Evolutionary conservation across 148 eudicot genomes (phyloP).

Genomic region (Vaccinium darrowii): DNA sequence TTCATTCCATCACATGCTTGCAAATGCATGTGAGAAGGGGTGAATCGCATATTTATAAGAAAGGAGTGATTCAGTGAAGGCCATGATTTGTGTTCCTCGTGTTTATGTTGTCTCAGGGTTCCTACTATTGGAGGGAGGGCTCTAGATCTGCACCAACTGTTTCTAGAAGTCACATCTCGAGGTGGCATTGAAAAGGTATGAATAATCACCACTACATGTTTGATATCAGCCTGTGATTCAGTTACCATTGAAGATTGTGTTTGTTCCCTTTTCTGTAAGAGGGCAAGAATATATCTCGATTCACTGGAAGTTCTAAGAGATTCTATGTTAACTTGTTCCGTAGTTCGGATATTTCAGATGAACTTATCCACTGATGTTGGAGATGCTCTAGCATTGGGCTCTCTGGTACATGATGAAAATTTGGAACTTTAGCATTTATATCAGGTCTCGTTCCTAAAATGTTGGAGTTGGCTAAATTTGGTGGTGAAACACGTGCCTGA

Average conservation of each 20-base stretch:
- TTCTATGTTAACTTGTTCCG: not conserved
- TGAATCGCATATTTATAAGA: not conserved
- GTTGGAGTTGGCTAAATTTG: not conserved
- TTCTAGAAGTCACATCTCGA: constrained; percentile 81
- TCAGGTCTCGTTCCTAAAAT: not conserved
- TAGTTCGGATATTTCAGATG: not conserved
- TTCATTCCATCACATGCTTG: no score
- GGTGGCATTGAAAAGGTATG: constrained; percentile 86
- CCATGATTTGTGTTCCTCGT: not conserved
- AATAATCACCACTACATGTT: not conserved
- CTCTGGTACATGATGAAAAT: not conserved
- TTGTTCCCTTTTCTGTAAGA: not conserved
- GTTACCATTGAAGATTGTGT: not conserved
- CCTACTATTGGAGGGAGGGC: constrained; percentile 59
- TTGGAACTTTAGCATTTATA: not conserved
- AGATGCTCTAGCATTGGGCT: not conserved
- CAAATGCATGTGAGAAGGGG: not conserved
- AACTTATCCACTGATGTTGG: not conserved
- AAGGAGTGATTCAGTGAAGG: not conserved
- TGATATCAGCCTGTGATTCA: not conserved
- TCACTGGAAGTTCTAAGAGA: not conserved
- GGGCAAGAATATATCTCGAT: not conserved
- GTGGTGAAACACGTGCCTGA: not conserved
- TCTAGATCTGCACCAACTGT: constrained; percentile 66
- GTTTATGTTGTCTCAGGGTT: constrained; percentile 32